phyloP scores from a whole-genome alignment of 306 rosid genomes.

The Vigna reflexopilosa region DNA sequence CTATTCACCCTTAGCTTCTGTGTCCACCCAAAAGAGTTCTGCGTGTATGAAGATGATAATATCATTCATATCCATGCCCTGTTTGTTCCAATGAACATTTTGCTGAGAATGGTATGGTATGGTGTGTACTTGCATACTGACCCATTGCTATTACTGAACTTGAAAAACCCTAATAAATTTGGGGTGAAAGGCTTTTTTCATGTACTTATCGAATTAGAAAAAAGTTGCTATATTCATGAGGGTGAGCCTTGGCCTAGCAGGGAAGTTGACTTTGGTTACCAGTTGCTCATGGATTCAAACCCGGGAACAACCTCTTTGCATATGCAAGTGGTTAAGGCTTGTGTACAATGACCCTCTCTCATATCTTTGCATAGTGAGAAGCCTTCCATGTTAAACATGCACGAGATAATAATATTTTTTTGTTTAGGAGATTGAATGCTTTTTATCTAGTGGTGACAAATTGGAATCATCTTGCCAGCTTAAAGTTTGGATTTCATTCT shows the following conservation, averaged over 20 bases:
- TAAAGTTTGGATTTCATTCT: conserved; percentile 14
- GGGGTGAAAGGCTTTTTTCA: not conserved
- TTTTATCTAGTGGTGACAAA: conserved; percentile 28
- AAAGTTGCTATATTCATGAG: not conserved
- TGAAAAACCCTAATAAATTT: conserved; percentile 8
- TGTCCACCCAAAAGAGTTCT: not conserved
- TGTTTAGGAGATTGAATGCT: not conserved
- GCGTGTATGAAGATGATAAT: conserved; percentile 15
- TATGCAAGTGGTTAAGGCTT: too few relatives aligned
- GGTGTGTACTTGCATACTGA: not conserved
- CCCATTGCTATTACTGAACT: conserved; percentile 1
- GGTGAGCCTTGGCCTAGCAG: too few relatives aligned
- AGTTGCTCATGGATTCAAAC: too few relatives aligned
- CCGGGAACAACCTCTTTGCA: too few relatives aligned
- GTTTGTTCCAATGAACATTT: not conserved
- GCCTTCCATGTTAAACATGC: not conserved
- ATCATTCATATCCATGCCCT: not conserved
- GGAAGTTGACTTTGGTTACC: too few relatives aligned
- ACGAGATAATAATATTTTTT: not conserved
- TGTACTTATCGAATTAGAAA: not conserved
- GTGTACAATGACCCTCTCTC: too few relatives aligned
- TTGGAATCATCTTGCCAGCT: not conserved
- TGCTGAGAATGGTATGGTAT: not conserved
- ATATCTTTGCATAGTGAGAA: too few relatives aligned
- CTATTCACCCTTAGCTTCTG: conserved; percentile 11